Percentiles rank a stretch among this genome's conserved stretches.
phyloP scores from a whole-genome alignment of 345 rosid species.

The Raphanus raphanistrum region DNA sequence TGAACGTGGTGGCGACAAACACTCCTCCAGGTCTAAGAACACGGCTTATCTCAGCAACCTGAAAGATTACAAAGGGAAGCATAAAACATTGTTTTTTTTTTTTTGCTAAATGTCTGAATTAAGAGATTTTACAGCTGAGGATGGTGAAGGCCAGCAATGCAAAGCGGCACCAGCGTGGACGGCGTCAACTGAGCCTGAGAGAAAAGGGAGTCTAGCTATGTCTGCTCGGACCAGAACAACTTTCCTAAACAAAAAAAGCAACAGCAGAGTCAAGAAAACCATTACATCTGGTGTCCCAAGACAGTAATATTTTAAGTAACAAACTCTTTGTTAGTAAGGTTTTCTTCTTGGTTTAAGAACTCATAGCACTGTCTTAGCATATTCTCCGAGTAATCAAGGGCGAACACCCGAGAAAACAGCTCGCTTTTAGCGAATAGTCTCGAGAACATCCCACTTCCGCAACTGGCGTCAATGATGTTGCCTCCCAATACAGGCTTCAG shows the following conservation, averaged over 20 bases:
- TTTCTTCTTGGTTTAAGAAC: conserved; percentile 55
- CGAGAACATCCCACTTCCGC: conserved; percentile 86
- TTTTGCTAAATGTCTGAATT: neutral
- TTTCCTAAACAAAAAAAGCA: conserved; percentile 48
- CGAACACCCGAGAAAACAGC: conserved; percentile 68
- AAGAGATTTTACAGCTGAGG: conserved; percentile 57
- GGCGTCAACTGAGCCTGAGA: conserved; percentile 71
- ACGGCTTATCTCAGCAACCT: conserved; percentile 89
- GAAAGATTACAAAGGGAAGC: conserved; percentile 8
- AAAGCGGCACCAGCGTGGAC: conserved; percentile 93
- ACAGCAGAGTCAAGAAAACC: neutral
- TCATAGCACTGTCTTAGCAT: conserved; percentile 82
- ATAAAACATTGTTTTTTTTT: neutral
- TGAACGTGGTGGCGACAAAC: conserved; percentile 71
- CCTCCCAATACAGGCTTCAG: conserved; percentile 78
- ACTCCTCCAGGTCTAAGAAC: conserved; percentile 86
- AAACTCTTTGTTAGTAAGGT: conserved; percentile 73
- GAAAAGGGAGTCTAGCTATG: conserved; percentile 80
- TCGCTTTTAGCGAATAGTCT: conserved; percentile 73
- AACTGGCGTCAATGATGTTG: conserved; percentile 83
- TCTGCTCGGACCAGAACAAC: conserved; percentile 81
- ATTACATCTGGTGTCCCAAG: neutral
- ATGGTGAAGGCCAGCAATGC: conserved; percentile 95
- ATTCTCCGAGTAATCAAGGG: conserved; percentile 88
- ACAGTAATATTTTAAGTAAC: conserved; percentile 3